phyloP scores from a whole-genome alignment of 768 basidiomycete species.

The Cystofilobasidium capitatum region DNA sequence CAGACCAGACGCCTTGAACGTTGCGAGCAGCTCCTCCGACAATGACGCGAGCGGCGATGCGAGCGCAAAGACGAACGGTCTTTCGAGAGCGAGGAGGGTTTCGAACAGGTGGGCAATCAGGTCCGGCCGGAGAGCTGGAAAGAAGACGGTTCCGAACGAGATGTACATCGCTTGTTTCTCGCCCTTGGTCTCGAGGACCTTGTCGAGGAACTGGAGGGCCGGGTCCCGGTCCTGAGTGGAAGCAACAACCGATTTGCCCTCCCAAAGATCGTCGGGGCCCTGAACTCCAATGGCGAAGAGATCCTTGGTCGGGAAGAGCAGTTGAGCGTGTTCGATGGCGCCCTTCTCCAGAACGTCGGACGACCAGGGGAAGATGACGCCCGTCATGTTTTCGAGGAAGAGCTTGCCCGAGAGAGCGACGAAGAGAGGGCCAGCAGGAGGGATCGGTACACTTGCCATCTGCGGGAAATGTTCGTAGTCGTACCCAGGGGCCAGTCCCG shows the following conservation, averaged over 20 bases:
- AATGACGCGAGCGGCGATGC: not conserved
- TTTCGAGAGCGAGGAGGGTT: not conserved
- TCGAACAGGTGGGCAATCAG: conserved; percentile 5
- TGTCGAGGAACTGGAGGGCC: not conserved
- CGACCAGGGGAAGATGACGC: not conserved
- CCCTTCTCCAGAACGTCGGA: not conserved
- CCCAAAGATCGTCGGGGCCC: not conserved
- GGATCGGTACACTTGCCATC: not conserved
- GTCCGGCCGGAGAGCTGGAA: not conserved
- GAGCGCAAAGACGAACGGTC: conserved; percentile 6
- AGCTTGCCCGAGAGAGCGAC: too few species aligned
- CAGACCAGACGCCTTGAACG: not conserved
- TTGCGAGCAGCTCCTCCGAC: not conserved
- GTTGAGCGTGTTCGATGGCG: not conserved
- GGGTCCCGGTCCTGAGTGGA: not conserved
- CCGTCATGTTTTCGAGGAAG: not conserved
- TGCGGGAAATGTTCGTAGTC: not conserved
- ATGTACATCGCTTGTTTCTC: not conserved
- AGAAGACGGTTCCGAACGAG: not conserved
- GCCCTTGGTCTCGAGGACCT: not conserved
- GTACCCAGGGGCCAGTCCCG: not conserved
- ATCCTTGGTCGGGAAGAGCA: not conserved
- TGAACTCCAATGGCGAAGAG: not conserved
- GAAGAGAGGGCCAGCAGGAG: not conserved
- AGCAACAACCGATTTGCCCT: not conserved